Conservation (phyloP, 1,284 basidiomycete genomes). For the Cutaneotrichosporon cavernicola region DNA sequence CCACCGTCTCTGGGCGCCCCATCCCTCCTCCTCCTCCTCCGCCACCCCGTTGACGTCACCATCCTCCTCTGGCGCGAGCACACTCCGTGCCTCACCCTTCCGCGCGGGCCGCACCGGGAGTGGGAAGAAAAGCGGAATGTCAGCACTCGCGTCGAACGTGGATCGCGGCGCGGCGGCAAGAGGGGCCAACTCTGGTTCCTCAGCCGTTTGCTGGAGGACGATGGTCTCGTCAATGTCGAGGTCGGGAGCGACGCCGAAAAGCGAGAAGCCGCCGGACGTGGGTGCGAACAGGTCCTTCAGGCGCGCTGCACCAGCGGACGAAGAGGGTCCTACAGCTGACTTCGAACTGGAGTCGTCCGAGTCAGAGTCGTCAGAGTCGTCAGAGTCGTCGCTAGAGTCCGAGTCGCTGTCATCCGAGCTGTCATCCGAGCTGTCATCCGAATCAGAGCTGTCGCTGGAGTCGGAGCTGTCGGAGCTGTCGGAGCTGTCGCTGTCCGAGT, state of each 20-base stretch:
- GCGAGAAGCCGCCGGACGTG: slow-evolving; percentile 7
- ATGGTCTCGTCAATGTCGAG: slow-evolving; percentile 50
- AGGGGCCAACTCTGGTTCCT: slow-evolving; percentile 13
- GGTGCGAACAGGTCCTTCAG: slow-evolving; percentile 45
- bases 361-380: slow-evolving; percentile 17
- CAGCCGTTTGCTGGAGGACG: slow-evolving; percentile 29
- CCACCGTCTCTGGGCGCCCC: not conserved
- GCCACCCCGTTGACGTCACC: slow-evolving; percentile 5
- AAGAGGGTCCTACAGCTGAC: not conserved
- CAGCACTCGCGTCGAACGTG: slow-evolving; percentile 39
- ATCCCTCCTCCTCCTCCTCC: slow-evolving; percentile 19
- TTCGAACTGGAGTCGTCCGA: slow-evolving; percentile 9
- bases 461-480: slow-evolving; percentile 11
- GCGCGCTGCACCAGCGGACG: slow-evolving; percentile 12
- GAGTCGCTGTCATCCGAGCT: too few species aligned
- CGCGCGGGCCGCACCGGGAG: slow-evolving; percentile 13
- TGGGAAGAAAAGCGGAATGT: slow-evolving; percentile 49
- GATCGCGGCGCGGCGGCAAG: slow-evolving; percentile 26
- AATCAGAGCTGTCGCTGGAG: too few species aligned
- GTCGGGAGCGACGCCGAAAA: slow-evolving; percentile 43
- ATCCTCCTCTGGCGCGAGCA: slow-evolving; percentile 13
- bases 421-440: too few species aligned
- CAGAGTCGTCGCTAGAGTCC: slow-evolving; percentile 12
- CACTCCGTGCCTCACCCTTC: slow-evolving; percentile 29
- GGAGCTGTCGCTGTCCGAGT: slow-evolving; percentile 20